These are phyloP conservation scores for Globisporangium perplexum DNA, from an alignment of 352 stramenopile genomes.

Conservation along the genomic window DNA sequence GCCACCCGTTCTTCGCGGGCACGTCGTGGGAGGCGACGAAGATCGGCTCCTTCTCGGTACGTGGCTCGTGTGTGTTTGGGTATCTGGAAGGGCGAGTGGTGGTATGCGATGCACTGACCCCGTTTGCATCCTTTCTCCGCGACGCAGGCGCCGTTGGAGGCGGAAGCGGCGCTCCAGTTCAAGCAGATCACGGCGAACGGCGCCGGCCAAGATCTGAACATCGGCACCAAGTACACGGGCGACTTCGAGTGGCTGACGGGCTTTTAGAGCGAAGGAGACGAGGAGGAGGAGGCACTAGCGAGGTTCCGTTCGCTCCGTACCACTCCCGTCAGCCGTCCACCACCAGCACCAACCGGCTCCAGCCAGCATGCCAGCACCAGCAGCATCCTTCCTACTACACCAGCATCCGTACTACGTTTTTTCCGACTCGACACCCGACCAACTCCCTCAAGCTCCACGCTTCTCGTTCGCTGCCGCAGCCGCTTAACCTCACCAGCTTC, in stretches of 20 bases:
- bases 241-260: slow-evolving; percentile 72
- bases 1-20: slow-evolving; percentile 78
- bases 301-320: too few relatives aligned
- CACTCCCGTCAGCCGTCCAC: neutral
- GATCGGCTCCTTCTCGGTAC: slow-evolving; percentile 71
- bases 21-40: slow-evolving; percentile 82
- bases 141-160: slow-evolving; percentile 63
- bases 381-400: neutral
- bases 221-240: slow-evolving; percentile 62
- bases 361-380: neutral
- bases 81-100: neutral
- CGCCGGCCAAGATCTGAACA: slow-evolving; percentile 53
- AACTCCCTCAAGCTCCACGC: neutral
- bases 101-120: neutral
- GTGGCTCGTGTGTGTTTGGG: slow-evolving; percentile 7
- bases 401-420: neutral
- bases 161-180: slow-evolving; percentile 59
- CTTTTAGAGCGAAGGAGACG: slow-evolving; percentile 33
- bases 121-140: neutral
- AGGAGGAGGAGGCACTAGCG: too few relatives aligned
- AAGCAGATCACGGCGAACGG: slow-evolving; percentile 58
- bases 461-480: too few relatives aligned
- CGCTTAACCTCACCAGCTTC: too few relatives aligned
- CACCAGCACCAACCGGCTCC: neutral
- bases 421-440: neutral